These are phyloP conservation scores for Diaporthe citrichinensis DNA, from an alignment of 2,329 filamentous ascomycete species.

Conservation along the genomic window DNA sequence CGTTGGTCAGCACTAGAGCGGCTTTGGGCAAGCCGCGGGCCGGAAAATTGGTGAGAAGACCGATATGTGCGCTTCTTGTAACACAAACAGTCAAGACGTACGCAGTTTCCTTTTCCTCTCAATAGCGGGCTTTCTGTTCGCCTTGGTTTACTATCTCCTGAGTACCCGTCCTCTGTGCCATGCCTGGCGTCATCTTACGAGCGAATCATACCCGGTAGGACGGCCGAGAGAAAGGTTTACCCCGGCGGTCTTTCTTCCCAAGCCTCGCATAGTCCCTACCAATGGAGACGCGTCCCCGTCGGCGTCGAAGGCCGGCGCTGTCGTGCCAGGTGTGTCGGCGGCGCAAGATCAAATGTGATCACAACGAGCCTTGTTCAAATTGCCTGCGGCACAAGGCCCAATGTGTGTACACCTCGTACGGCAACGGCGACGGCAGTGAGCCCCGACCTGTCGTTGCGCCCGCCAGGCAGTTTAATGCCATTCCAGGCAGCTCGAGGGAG, in stretches of 20 bases:
- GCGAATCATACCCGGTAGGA: no score
- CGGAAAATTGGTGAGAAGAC: neutral
- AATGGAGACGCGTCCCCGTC: neutral
- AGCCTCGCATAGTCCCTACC: neutral
- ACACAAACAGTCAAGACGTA: neutral
- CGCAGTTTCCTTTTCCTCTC: no score
- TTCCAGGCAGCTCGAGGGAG: neutral
- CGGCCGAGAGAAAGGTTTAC: neutral
- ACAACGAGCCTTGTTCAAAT: conserved; percentile 70
- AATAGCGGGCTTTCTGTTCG: no score
- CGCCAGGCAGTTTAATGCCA: neutral
- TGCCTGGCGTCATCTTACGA: neutral
- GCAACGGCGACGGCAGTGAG: no score
- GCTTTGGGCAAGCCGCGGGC: neutral
- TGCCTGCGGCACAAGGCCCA: conserved; percentile 93
- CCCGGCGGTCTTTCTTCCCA: neutral
- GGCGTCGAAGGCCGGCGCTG: conserved; percentile 31
- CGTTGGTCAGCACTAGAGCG: conserved; percentile 8
- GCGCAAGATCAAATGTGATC: conserved; percentile 35
- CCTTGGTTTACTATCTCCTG: neutral
- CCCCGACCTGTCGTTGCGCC: neutral
- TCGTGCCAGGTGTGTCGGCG: conserved; percentile 23
- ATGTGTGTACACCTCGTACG: conserved; percentile 70
- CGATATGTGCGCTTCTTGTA: conserved; percentile 10
- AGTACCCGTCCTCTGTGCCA: fast-evolving